These are phyloP conservation scores for Tetrahymena thermophila DNA, from an alignment of 73 alveolate species.

Conservation along the genomic window DNA sequence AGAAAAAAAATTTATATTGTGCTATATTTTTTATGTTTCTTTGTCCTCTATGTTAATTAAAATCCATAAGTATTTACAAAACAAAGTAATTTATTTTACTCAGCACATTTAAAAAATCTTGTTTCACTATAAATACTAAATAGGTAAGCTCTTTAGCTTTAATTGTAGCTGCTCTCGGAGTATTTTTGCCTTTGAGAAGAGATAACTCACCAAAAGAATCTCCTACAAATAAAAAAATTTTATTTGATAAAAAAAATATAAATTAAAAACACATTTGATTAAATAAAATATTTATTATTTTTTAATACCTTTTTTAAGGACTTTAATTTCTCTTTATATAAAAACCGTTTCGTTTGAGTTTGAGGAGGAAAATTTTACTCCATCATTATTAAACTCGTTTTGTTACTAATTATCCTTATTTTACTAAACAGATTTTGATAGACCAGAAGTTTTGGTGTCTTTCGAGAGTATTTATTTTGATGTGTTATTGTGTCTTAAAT, in stretches of 20 bases:
- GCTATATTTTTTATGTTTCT: not conserved
- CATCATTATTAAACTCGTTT: not conserved
- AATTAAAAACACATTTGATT: too few relatives aligned
- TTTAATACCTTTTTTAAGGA: not conserved
- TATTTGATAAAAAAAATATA: too few relatives aligned
- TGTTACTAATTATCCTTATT: not conserved
- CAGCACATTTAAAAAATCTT: not conserved
- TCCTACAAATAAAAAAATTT: not conserved
- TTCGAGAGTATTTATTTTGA: not conserved
- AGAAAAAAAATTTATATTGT: not conserved
- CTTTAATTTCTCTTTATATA: not conserved
- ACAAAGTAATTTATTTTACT: not conserved
- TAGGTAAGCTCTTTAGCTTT: not conserved
- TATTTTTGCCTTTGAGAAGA: not conserved
- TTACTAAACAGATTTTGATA: not conserved
- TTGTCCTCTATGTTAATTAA: not conserved
- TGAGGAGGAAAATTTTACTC: not conserved
- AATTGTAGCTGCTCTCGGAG: not conserved
- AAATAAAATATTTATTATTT: too few relatives aligned
- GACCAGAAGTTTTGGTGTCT: not conserved
- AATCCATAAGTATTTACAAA: not conserved
- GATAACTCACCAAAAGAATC: not conserved
- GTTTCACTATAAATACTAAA: not conserved
- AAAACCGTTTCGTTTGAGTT: not conserved
- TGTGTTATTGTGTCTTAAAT: too few relatives aligned